These are phyloP conservation scores for Malbranchea zuffiana DNA, from an alignment of 2,329 filamentous ascomycete species.

Conservation along the genomic window DNA sequence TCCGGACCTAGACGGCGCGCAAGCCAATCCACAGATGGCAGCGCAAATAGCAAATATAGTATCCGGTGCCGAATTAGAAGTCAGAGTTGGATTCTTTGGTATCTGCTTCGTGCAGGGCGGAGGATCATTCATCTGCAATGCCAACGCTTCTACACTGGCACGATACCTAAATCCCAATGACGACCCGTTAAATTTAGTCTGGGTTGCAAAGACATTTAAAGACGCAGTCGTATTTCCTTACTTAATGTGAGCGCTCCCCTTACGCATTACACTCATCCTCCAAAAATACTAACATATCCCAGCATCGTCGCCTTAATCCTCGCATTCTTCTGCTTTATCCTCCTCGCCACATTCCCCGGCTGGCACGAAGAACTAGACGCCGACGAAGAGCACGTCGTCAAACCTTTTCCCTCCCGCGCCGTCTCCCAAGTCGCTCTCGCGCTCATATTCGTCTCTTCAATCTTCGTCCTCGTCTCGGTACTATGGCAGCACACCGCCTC, in stretches of 20 bases:
- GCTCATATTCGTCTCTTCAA: slow-evolving; percentile 66
- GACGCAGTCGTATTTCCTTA: slow-evolving; percentile 98
- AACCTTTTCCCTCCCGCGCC: slow-evolving; percentile 82
- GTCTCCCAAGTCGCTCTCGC: slow-evolving; percentile 88
- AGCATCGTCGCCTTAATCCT: slow-evolving; percentile 97
- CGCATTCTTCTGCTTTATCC: slow-evolving; percentile 87
- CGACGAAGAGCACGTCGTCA: slow-evolving; percentile 79
- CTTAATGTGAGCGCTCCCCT: slow-evolving; percentile 57
- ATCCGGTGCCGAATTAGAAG: slow-evolving; percentile 69
- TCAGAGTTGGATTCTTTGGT: slow-evolving; percentile 93
- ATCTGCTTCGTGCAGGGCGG: slow-evolving; percentile 91
- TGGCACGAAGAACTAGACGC: slow-evolving; percentile 83
- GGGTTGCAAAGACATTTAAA: slow-evolving; percentile 94
- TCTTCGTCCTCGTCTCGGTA: slow-evolving; percentile 56
- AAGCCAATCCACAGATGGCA: slow-evolving; percentile 81
- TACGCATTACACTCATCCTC: slow-evolving; percentile 3
- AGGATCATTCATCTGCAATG: slow-evolving; percentile 86
- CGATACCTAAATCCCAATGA: slow-evolving; percentile 82
- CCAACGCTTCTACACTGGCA: slow-evolving; percentile 88
- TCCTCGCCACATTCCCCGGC: slow-evolving; percentile 91
- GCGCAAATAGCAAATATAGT: slow-evolving; percentile 84
- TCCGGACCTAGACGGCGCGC: slow-evolving; percentile 68
- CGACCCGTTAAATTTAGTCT: slow-evolving; percentile 92
- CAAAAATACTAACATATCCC: slow-evolving; percentile 15
- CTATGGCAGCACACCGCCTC: slow-evolving; percentile 72